Base-by-base conservation (phyloP, 2,329 filamentous ascomycete genomes). In the Curvularia verruculosa region DNA sequence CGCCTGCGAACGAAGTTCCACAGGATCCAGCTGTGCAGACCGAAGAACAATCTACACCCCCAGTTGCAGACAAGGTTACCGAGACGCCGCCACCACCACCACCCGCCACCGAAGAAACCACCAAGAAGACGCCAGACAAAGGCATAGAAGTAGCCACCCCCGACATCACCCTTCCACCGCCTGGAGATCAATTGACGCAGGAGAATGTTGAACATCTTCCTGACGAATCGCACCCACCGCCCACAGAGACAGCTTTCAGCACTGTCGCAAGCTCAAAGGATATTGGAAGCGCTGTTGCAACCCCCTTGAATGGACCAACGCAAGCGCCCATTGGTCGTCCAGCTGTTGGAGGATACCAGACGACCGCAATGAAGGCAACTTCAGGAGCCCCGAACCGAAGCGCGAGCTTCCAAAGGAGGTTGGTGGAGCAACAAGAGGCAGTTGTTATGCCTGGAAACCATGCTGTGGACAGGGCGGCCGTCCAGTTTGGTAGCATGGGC, bases 391-490 rank as follows among this genome's bases (percentile, higher is more conserved):
- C 84, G 55, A 81, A 82, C 58, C 90, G 94, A 59, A 88, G 87
- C 52, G 86, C 91, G 19, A 93, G 89, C 79, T 92, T 90, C 77
- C 90, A 96, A 76, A 88, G 94, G 65, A 90, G 92, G 70, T 85
- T 97, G 52, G 83, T 96, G 71, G 93, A 98, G 69, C 95, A 99
- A 75, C 93, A 96, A 77, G 95, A 99, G 80, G 92, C 95, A 57
- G 95, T 99, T 39, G 92, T 96, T 64, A 97, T 99, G 94, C 95
- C 95, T 44, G 92, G 91, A 58, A 96, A 97, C 81, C 92, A 95
- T 66, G 93, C 95, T 51, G 90, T 99, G 26, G 94, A 98, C 75
- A 89, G 92, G 69, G 87, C 94, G 65, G 90, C 93, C 48, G 92
- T 99, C 47, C 94, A 98, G 75, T 99, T 99, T 75, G 95, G 95